phyloP scores from a whole-genome alignment of 2,329 filamentous ascomycete species.

The Gliomastix tumulicola region DNA sequence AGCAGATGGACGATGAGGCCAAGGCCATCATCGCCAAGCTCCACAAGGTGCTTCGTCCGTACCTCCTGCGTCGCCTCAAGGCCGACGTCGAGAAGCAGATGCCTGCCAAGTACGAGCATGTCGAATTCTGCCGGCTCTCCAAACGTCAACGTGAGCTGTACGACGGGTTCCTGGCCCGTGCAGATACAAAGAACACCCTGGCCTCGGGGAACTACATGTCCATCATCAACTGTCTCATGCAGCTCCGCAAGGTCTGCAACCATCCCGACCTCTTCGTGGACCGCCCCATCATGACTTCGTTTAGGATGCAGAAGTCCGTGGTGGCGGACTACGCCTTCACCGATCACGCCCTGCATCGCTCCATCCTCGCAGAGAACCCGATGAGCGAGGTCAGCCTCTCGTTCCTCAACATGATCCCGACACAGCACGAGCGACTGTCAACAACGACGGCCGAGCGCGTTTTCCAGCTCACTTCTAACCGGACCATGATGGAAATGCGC shows the following conservation, averaged over 20 bases:
- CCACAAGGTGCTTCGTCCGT: slow-evolving; percentile 88
- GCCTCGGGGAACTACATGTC: slow-evolving; percentile 93
- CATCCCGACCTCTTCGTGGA: slow-evolving; percentile 97
- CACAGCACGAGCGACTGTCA: slow-evolving; percentile 61
- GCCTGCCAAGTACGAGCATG: slow-evolving; percentile 95
- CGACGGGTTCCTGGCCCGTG: slow-evolving; percentile 88
- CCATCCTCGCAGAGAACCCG: slow-evolving; percentile 53
- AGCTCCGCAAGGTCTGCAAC: slow-evolving; percentile 95
- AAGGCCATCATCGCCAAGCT: slow-evolving; percentile 87
- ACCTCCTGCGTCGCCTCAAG: slow-evolving; percentile 84
- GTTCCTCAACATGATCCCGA: slow-evolving; percentile 74
- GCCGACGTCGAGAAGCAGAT: slow-evolving; percentile 98
- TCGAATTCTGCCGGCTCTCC: slow-evolving; percentile 90
- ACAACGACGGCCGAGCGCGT: slow-evolving; percentile 44
- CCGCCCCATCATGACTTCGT: slow-evolving; percentile 91
- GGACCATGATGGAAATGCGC: slow-evolving; percentile 61
- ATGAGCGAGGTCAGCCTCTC: slow-evolving; percentile 63
- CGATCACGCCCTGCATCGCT: slow-evolving; percentile 61
- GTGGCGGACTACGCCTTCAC: slow-evolving; percentile 67
- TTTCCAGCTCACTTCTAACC: slow-evolving; percentile 63
- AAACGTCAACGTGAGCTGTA: slow-evolving; percentile 94
- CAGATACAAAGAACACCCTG: slow-evolving; percentile 82
- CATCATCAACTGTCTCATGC: slow-evolving; percentile 98
- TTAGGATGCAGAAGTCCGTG: slow-evolving; percentile 80
- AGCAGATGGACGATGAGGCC: slow-evolving; percentile 91